A percentile compares a stretch with the other conserved stretches of the same genome.
Evolutionary conservation across 1,139 yeast species (phyloP).

Genomic region (Debaryomyces coudertii): DNA sequence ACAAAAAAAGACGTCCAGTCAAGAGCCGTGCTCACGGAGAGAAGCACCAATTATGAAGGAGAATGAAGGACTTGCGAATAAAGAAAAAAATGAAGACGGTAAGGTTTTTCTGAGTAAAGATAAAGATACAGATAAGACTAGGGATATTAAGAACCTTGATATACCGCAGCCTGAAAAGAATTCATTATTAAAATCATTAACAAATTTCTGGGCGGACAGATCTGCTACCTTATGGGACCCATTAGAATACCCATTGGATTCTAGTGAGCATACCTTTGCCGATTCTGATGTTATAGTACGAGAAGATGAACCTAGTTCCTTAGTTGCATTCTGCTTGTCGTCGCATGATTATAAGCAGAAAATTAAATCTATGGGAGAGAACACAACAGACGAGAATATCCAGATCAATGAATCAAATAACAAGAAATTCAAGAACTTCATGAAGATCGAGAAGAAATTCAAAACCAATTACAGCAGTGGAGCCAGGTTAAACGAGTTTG

Average conservation of each 20-base stretch:
- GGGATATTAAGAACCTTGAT: constrained; percentile 23
- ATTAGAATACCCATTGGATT: constrained; percentile 74
- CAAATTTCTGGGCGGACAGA: constrained; percentile 97
- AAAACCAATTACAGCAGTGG: constrained; percentile 32
- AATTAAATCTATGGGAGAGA: constrained; percentile 44
- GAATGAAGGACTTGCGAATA: constrained; percentile 8
- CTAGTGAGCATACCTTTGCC: constrained; percentile 88
- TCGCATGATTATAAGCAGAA: constrained; percentile 80
- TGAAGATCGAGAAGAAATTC: constrained; percentile 49
- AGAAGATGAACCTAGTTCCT: constrained; percentile 95
- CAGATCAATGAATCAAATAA: constrained; percentile 28
- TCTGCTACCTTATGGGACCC: constrained; percentile 97
- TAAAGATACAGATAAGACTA: constrained; percentile 13
- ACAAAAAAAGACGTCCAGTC: neutral
- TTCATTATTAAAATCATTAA: constrained; percentile 78
- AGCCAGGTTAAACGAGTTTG: constrained; percentile 43
- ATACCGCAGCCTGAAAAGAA: constrained; percentile 63
- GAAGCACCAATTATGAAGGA: constrained; percentile 11
- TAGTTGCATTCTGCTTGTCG: constrained; percentile 89
- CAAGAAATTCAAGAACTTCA: constrained; percentile 43
- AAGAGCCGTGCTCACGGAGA: neutral
- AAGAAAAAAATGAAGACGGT: constrained; percentile 7
- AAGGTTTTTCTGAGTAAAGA: neutral
- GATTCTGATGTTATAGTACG: constrained; percentile 93
- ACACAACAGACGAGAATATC: constrained; percentile 11